These are phyloP conservation scores for Hypomyces rosellus DNA, from an alignment of 2,329 filamentous ascomycete genomes.

Conservation along the genomic window DNA sequence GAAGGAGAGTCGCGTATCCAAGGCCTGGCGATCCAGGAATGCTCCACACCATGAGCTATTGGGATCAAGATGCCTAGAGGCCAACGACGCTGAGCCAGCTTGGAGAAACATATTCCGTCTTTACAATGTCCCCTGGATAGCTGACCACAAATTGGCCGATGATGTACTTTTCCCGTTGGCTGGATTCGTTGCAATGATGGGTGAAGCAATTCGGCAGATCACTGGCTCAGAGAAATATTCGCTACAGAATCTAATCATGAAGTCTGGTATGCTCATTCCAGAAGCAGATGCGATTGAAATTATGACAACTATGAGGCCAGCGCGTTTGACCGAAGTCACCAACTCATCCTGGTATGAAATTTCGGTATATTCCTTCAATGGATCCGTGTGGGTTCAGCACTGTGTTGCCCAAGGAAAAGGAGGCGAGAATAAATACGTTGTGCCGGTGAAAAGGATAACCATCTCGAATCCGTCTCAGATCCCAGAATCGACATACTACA, in stretches of 20 bases:
- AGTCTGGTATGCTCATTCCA: constrained; percentile 9
- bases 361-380: constrained; percentile 12
- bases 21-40: constrained; percentile 18
- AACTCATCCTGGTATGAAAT: constrained; percentile 14
- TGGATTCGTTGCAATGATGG: constrained; percentile 36
- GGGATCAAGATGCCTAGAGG: constrained; percentile 23
- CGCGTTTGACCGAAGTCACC: constrained; percentile 4
- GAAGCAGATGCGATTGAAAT: constrained; percentile 11
- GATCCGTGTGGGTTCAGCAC: constrained; percentile 7
- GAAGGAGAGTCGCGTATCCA: constrained; percentile 18
- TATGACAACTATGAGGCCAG: constrained; percentile 11
- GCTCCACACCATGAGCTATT: constrained; percentile 24
- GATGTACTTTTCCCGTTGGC: constrained; percentile 38
- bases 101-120: constrained; percentile 36
- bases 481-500: constrained; percentile 1
- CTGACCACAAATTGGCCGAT: constrained; percentile 34
- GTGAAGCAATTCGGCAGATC: constrained; percentile 30
- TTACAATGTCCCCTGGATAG: constrained; percentile 36
- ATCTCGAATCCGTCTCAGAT: not conserved
- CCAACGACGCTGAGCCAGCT: constrained; percentile 23
- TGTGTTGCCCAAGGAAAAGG: constrained; percentile 9
- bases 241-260: constrained; percentile 10
- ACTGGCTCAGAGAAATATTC: constrained; percentile 1
- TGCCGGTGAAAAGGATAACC: too few relatives aligned
- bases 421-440: not conserved